phyloP scores from a whole-genome alignment of 306 rosid genomes.

The Gleditsia sinensis region DNA sequence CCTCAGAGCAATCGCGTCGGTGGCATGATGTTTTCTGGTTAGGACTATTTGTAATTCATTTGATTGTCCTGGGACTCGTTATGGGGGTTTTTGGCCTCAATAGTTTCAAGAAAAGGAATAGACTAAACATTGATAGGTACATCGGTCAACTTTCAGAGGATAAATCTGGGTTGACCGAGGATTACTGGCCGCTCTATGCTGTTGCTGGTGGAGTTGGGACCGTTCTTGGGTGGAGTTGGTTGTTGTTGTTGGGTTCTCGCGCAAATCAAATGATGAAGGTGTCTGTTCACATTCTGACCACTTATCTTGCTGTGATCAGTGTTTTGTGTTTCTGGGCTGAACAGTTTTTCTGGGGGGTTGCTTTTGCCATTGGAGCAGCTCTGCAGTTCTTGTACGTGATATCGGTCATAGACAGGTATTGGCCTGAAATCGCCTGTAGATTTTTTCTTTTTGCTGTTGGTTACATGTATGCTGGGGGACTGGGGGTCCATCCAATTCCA shows the following conservation, averaged over 20 bases:
- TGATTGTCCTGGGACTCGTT: conserved; percentile 64
- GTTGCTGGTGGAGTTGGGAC: conserved; percentile 93
- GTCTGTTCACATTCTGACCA: conserved; percentile 84
- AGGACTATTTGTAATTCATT: conserved; percentile 70
- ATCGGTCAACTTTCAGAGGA: conserved; percentile 47
- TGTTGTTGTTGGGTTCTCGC: conserved; percentile 75
- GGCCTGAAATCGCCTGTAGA: not conserved
- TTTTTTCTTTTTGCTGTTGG: not conserved
- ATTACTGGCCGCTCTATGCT: conserved; percentile 90
- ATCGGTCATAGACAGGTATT: conserved; percentile 87
- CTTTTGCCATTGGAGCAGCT: conserved; percentile 78
- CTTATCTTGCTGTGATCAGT: conserved; percentile 92
- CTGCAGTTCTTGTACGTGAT: conserved; percentile 89
- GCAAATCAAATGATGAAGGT: conserved; percentile 88
- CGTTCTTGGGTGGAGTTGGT: conserved; percentile 83
- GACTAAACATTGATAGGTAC: conserved; percentile 72
- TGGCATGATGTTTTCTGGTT: conserved; percentile 97
- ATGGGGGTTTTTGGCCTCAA: conserved; percentile 70
- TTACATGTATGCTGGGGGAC: too few relatives aligned
- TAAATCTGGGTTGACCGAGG: conserved; percentile 65
- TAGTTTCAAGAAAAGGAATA: conserved; percentile 66
- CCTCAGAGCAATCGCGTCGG: conserved; percentile 60
- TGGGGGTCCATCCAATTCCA: too few relatives aligned
- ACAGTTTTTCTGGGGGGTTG: conserved; percentile 86
- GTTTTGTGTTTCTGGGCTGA: conserved; percentile 90